Percentiles rank a stretch among this genome's conserved stretches.
phyloP scores from a whole-genome alignment of 352 stramenopile genomes.

The Plasmopara halstedii region DNA sequence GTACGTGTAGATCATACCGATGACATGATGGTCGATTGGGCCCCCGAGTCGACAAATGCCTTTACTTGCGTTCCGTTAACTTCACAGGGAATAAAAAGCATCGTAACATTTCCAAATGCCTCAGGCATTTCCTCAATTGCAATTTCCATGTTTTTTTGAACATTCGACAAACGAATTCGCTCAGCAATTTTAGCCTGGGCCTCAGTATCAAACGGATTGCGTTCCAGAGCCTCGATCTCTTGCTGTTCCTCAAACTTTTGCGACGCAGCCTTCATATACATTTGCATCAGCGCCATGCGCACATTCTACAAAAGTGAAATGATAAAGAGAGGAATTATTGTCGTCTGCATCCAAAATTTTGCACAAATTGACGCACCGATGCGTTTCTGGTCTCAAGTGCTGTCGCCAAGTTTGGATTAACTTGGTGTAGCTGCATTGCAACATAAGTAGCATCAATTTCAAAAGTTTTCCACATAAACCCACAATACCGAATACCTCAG shows the following conservation, averaged over 20 bases:
- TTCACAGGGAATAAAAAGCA: conserved; percentile 86
- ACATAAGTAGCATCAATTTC: neutral
- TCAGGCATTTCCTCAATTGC: conserved; percentile 86
- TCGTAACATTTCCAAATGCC: conserved; percentile 76
- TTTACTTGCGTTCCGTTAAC: conserved; percentile 81
- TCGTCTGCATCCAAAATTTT: neutral
- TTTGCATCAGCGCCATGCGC: conserved; percentile 75
- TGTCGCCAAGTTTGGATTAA: conserved; percentile 51
- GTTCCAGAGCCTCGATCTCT: conserved; percentile 54
- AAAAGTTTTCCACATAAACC: neutral
- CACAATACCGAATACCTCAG: conserved; percentile 27
- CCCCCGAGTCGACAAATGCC: conserved; percentile 87
- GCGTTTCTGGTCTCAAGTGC: conserved; percentile 64
- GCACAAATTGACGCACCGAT: conserved; percentile 28
- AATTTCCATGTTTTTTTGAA: conserved; percentile 88
- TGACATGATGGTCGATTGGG: conserved; percentile 91
- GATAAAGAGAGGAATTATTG: neutral
- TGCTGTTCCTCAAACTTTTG: conserved; percentile 75
- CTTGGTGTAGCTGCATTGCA: conserved; percentile 43
- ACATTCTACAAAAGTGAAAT: conserved; percentile 39
- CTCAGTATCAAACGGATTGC: conserved; percentile 67
- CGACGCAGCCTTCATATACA: conserved; percentile 78
- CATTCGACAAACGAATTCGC: conserved; percentile 74
- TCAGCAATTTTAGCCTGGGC: conserved; percentile 81
- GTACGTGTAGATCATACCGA: conserved; percentile 30